Percentiles rank a stretch among this genome's conserved stretches.
phyloP scores from a whole-genome alignment of 2,329 filamentous ascomycete species.

The Colletotrichum cereale region DNA sequence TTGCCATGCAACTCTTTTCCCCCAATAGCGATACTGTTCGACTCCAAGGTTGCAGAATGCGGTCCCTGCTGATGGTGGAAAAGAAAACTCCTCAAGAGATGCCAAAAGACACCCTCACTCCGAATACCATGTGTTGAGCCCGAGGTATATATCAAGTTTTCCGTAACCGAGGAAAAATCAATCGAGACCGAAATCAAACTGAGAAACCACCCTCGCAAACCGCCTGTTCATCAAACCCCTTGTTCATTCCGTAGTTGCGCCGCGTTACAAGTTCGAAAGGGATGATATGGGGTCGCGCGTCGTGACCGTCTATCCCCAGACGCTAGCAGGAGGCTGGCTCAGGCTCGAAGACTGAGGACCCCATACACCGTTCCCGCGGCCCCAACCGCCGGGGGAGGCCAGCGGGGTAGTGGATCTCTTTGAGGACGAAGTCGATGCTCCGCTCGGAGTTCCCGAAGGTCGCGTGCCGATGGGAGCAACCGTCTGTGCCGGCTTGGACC shows the following conservation, averaged over 20 bases:
- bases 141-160: constrained; percentile 42
- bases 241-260: constrained; percentile 18
- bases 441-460: constrained; percentile 71
- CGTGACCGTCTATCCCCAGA: constrained; percentile 79
- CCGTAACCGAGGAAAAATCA: constrained; percentile 39
- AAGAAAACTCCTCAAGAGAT: constrained; percentile 41
- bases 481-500: constrained; percentile 67
- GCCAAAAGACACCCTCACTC: constrained; percentile 41
- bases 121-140: constrained; percentile 37
- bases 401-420: constrained; percentile 92
- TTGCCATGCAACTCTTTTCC: constrained; percentile 37
- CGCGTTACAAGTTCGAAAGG: constrained; percentile 12
- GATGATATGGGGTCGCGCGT: neutral
- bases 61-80: constrained; percentile 34
- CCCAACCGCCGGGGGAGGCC: constrained; percentile 89
- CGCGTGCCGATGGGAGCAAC: constrained; percentile 96
- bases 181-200: constrained; percentile 37
- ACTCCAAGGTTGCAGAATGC: constrained; percentile 41
- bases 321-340: constrained; percentile 85
- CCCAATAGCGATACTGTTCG: constrained; percentile 37
- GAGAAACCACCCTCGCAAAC: constrained; percentile 33
- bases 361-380: constrained; percentile 86
- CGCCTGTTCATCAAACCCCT: constrained; percentile 11
- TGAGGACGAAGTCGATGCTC: constrained; percentile 60
- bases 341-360: constrained; percentile 80